Conservation (phyloP, 768 basidiomycete species). For the Omphalotus guepiniiformis region DNA sequence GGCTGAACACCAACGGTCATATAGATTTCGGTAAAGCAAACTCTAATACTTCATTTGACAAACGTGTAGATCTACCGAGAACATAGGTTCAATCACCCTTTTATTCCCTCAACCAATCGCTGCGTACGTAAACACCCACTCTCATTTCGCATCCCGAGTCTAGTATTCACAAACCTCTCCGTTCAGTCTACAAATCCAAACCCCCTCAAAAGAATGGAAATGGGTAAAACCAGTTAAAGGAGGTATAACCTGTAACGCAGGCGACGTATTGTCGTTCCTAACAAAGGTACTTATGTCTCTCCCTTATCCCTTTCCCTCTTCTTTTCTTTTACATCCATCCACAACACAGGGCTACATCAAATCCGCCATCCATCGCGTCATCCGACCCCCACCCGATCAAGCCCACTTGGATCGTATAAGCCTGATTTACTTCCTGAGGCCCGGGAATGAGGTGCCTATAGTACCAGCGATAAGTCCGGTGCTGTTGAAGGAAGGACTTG, state of each 20-base stretch:
- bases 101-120: constrained; percentile 33
- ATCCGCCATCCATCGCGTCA: constrained; percentile 44
- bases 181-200: constrained; percentile 33
- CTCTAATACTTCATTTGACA: no score
- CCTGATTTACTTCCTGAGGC: constrained; percentile 41
- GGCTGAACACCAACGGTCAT: not conserved
- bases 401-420: constrained; percentile 36
- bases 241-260: constrained; percentile 30
- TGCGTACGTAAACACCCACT: constrained; percentile 12
- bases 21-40: constrained; percentile 11
- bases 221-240: constrained; percentile 29
- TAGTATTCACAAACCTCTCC: not conserved
- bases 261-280: constrained; percentile 41
- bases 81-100: constrained; percentile 29
- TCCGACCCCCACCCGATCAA: constrained; percentile 45
- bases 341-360: constrained; percentile 36
- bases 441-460: constrained; percentile 34
- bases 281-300: constrained; percentile 17
- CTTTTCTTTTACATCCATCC: not conserved
- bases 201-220: constrained; percentile 29
- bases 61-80: no score
- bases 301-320: not conserved
- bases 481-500: constrained; percentile 32
- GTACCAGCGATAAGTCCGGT: constrained; percentile 36
- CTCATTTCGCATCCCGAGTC: not conserved